phyloP scores from a whole-genome alignment of 2,329 filamentous ascomycete species.

The Reticulascus tulasneorum region DNA sequence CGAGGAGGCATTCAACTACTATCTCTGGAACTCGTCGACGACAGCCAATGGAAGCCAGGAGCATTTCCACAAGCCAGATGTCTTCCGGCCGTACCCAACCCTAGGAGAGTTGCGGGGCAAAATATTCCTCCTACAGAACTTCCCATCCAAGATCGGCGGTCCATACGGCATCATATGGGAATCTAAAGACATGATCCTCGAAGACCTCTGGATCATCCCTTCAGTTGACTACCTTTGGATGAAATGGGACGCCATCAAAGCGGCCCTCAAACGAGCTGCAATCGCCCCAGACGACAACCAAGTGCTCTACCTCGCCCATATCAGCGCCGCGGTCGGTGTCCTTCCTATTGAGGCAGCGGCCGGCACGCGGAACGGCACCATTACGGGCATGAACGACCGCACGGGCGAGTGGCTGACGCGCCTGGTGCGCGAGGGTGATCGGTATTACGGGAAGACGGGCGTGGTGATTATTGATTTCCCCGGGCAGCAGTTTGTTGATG shows the following conservation, averaged over 20 bases:
- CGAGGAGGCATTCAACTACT: slow-evolving; percentile 39
- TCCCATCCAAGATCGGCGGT: slow-evolving; percentile 22
- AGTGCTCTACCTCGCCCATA: slow-evolving; percentile 39
- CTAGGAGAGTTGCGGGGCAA: slow-evolving; percentile 42
- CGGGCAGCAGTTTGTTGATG: slow-evolving; percentile 36
- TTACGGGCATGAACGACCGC: slow-evolving; percentile 46
- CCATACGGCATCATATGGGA: slow-evolving; percentile 43
- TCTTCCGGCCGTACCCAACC: slow-evolving; percentile 31
- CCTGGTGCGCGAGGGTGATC: slow-evolving; percentile 7
- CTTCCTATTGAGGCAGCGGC: slow-evolving; percentile 47
- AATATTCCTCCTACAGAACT: slow-evolving; percentile 45
- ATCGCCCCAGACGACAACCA: slow-evolving; percentile 26
- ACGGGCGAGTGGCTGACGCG: slow-evolving; percentile 38
- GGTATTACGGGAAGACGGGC: slow-evolving; percentile 29
- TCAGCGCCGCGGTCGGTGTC: slow-evolving; percentile 45
- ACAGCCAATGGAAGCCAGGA: slow-evolving; percentile 29
- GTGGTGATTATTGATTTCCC: slow-evolving; percentile 48
- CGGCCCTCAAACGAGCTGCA: slow-evolving; percentile 34
- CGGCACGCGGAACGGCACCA: slow-evolving; percentile 35
- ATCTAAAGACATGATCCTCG: slow-evolving; percentile 38
- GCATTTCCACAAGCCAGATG: slow-evolving; percentile 32
- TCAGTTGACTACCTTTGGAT: slow-evolving; percentile 37
- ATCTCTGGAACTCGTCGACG: slow-evolving; percentile 28
- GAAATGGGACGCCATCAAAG: slow-evolving; percentile 42
- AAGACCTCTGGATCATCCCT: slow-evolving; percentile 43